These are phyloP conservation scores for Phytophthora rubi DNA, from an alignment of 352 stramenopile genomes.

Conservation along the genomic window DNA sequence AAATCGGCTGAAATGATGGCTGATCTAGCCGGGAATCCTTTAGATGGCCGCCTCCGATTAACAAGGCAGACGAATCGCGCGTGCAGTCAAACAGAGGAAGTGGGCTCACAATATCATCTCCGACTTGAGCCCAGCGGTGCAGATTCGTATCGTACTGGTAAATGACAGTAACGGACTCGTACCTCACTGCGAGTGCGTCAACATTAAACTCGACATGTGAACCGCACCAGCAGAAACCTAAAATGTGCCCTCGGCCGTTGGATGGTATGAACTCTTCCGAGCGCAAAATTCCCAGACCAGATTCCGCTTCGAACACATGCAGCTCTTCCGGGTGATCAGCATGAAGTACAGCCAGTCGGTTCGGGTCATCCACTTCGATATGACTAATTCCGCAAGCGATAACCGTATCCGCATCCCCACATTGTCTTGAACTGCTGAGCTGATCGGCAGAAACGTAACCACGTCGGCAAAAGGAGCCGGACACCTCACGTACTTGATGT, in stretches of 20 bases:
- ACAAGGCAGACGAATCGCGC: slow-evolving; percentile 77
- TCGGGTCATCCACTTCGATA: slow-evolving; percentile 88
- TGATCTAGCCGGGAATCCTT: slow-evolving; percentile 23
- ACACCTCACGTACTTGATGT: slow-evolving; percentile 4
- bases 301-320: slow-evolving; percentile 82
- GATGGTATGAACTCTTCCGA: slow-evolving; percentile 72
- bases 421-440: slow-evolving; percentile 17
- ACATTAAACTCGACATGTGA: slow-evolving; percentile 88
- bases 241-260: slow-evolving; percentile 55
- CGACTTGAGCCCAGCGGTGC: slow-evolving; percentile 66
- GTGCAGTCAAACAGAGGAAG: slow-evolving; percentile 82
- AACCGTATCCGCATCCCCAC: slow-evolving; percentile 2
- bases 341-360: slow-evolving; percentile 77
- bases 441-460: slow-evolving; percentile 36
- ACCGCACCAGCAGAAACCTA: slow-evolving; percentile 83
- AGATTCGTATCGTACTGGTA: slow-evolving; percentile 80
- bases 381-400: slow-evolving; percentile 49
- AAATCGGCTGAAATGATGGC: slow-evolving; percentile 31
- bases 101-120: slow-evolving; percentile 60
- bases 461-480: slow-evolving; percentile 42
- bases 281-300: slow-evolving; percentile 77
- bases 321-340: slow-evolving; percentile 52
- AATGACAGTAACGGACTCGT: slow-evolving; percentile 69
- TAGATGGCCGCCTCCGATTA: slow-evolving; percentile 69
- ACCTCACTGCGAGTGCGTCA: slow-evolving; percentile 78